Percentiles rank a stretch among this genome's conserved stretches.
These are phyloP conservation scores for Microstegium vimineum DNA, from an alignment of 176 grass and related monocot species.

Conservation along the genomic window DNA sequence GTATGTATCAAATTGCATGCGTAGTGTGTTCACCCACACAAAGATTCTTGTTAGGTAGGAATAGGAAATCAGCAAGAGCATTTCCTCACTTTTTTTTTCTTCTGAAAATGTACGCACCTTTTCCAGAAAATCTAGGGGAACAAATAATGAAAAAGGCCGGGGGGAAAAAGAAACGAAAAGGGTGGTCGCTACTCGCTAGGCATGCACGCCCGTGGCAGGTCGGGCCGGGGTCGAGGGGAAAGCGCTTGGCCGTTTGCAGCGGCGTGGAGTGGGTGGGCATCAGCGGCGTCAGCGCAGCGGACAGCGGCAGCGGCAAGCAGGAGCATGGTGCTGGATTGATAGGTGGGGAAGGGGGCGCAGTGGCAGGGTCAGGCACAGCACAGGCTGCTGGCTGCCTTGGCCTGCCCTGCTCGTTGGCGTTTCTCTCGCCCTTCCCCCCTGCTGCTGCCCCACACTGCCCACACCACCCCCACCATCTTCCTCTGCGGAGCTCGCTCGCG, in stretches of 20 bases:
- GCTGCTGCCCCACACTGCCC: neutral
- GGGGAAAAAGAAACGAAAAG: neutral
- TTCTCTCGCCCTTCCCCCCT: neutral
- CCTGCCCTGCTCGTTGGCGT: too few species aligned
- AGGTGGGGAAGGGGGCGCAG: neutral
- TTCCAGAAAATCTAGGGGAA: neutral
- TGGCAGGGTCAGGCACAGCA: constrained; percentile 5
- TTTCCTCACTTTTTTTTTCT: neutral
- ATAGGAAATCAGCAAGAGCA: neutral
- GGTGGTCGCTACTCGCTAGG: neutral
- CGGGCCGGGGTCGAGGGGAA: neutral
- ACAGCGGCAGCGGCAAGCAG: neutral
- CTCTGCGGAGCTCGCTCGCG: neutral
- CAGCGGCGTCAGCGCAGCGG: constrained; percentile 23
- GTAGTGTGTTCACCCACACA: neutral
- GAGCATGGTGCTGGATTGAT: constrained; percentile 15
- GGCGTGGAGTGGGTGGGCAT: constrained; percentile 27
- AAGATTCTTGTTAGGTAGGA: neutral
- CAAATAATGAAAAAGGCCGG: neutral
- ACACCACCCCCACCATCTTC: too few species aligned
- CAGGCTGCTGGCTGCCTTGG: neutral
- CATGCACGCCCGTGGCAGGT: constrained; percentile 38
- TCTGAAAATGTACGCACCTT: neutral
- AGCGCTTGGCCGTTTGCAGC: constrained; percentile 44
- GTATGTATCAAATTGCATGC: neutral